phyloP scores from a whole-genome alignment of 108 stramenopile genomes.

The Schizochytrium sp. region DNA sequence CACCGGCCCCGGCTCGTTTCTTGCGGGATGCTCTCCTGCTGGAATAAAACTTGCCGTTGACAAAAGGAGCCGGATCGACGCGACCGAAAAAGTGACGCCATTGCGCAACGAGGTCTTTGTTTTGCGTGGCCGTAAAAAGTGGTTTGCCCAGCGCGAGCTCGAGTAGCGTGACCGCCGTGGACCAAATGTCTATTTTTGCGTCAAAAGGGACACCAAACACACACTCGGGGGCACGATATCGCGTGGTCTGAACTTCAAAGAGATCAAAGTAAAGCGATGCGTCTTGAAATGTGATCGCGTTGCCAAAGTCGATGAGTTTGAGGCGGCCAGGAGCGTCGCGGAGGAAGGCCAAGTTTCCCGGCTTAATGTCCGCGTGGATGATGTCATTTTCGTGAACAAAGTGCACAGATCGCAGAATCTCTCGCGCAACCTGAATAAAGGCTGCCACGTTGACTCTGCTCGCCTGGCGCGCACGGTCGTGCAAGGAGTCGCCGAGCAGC shows the following conservation, averaged over 20 bases:
- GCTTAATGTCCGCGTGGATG: background rate
- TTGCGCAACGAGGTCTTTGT: background rate
- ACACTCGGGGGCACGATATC: background rate
- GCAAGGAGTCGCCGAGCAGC: background rate
- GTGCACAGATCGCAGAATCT: background rate
- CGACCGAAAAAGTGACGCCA: background rate
- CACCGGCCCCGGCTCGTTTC: background rate
- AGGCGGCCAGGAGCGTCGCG: background rate
- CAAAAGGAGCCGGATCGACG: background rate
- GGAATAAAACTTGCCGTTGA: background rate
- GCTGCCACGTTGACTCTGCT: background rate
- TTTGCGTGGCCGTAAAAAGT: background rate
- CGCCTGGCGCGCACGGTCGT: background rate
- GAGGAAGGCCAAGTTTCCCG: background rate
- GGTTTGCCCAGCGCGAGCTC: background rate
- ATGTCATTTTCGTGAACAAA: background rate
- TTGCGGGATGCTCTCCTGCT: background rate
- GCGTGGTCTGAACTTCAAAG: background rate
- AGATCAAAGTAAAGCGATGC: background rate
- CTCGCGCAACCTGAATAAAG: background rate
- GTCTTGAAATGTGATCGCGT: background rate
- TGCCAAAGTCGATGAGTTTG: slow-evolving; percentile 12
- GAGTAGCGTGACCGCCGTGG: background rate
- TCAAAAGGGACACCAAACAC: background rate
- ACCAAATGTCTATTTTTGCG: slow-evolving; percentile 5